These are phyloP conservation scores for Debaryomyces prosopidis DNA, from an alignment of 805 yeast species.

Conservation along the genomic window DNA sequence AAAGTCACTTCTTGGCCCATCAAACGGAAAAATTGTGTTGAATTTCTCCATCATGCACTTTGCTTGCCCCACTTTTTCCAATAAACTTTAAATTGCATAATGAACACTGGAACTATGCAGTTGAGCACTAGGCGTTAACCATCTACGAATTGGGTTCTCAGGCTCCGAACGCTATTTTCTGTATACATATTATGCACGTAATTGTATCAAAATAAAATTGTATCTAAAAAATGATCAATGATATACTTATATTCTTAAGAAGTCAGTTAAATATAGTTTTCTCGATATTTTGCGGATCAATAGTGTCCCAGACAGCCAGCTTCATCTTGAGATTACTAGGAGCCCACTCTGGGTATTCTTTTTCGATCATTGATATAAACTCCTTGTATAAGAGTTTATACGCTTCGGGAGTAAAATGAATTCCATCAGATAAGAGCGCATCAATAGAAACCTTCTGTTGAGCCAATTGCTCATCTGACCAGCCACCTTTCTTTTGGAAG, in stretches of 20 bases:
- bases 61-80: too few relatives aligned
- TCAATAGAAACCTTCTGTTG: constrained; percentile 12
- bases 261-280: constrained; percentile 1
- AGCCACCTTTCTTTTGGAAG: constrained; percentile 34
- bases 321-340: constrained; percentile 40
- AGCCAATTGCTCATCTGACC: constrained; percentile 37
- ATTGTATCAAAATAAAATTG: too few relatives aligned
- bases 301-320: constrained; percentile 44
- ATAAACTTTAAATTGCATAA: too few relatives aligned
- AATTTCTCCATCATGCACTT: too few relatives aligned
- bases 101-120: too few relatives aligned
- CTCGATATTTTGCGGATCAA: constrained; percentile 13
- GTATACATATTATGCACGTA: too few relatives aligned
- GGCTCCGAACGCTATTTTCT: too few relatives aligned
- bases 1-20: too few relatives aligned
- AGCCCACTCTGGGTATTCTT: constrained; percentile 47
- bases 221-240: too few relatives aligned
- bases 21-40: too few relatives aligned
- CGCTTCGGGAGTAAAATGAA: constrained; percentile 59
- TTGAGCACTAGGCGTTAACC: too few relatives aligned
- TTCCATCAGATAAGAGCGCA: constrained; percentile 45
- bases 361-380: constrained; percentile 37
- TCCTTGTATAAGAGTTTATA: constrained; percentile 52
- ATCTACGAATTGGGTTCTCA: too few relatives aligned
- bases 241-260: not conserved